phyloP scores from a whole-genome alignment of 768 basidiomycete genomes.

The Trichaptum fuscoviolaceum region DNA sequence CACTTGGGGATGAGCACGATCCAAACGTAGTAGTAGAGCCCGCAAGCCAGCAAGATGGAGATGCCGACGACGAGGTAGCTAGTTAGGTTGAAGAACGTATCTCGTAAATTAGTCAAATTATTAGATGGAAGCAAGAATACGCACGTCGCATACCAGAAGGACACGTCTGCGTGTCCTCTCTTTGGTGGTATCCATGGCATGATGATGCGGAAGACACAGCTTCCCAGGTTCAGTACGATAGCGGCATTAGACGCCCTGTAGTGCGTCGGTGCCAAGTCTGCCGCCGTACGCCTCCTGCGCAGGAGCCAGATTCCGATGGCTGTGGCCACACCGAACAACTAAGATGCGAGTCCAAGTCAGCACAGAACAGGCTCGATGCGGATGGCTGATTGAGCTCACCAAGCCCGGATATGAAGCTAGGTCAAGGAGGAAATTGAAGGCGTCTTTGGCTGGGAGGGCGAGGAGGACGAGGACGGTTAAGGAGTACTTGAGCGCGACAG shows the following conservation, averaged over 20 bases:
- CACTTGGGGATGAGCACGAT: slow-evolving; percentile 36
- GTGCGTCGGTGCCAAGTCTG: slow-evolving; percentile 18
- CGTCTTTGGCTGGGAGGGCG: slow-evolving; percentile 28
- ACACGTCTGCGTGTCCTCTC: slow-evolving; percentile 24
- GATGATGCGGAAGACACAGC: slow-evolving; percentile 25
- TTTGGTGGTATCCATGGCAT: slow-evolving; percentile 30
- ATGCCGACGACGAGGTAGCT: slow-evolving; percentile 26
- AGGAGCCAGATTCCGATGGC: slow-evolving; percentile 28
- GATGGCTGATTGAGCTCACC: slow-evolving; percentile 21
- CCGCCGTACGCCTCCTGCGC: slow-evolving; percentile 20
- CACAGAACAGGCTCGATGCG: slow-evolving; percentile 11
- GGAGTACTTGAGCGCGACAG: slow-evolving; percentile 34
- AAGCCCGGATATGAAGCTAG: slow-evolving; percentile 33
- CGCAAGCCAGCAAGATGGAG: slow-evolving; percentile 21
- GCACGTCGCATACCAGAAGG: slow-evolving; percentile 25
- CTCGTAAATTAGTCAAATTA: too few species aligned
- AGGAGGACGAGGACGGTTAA: slow-evolving; percentile 39
- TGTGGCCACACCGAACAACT: slow-evolving; percentile 24
- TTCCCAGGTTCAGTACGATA: slow-evolving; percentile 18
- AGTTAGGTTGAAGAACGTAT: too few species aligned
- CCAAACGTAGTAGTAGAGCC: slow-evolving; percentile 33
- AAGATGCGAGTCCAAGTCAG: background rate
- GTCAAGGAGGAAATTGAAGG: slow-evolving; percentile 35
- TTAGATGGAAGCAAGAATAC: too few species aligned
- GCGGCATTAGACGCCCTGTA: slow-evolving; percentile 20